Conservation (phyloP, 2,329 filamentous ascomycete genomes). For the Colletotrichum graminicola region DNA sequence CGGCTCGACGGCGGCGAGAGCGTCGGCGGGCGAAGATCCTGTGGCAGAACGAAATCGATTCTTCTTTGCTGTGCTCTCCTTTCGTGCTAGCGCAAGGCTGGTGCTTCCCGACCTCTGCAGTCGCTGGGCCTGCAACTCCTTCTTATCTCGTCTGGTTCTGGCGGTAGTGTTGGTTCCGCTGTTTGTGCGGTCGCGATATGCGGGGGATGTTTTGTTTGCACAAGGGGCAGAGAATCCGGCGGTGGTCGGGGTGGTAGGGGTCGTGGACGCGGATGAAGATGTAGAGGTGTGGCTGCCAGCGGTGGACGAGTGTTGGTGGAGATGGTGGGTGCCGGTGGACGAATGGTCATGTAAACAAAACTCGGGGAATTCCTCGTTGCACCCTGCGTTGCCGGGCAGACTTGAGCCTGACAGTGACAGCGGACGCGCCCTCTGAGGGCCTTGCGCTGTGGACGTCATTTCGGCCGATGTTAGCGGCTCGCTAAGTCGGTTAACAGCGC, state of each 20-base stretch:
- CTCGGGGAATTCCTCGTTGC: constrained; percentile 54
- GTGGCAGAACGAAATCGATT: constrained; percentile 53
- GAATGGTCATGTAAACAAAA: constrained; percentile 57
- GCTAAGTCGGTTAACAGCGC: constrained; percentile 37
- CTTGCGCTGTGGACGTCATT: constrained; percentile 38
- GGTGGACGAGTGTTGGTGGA: constrained; percentile 28
- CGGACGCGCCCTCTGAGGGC: constrained; percentile 40
- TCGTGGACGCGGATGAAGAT: constrained; percentile 46
- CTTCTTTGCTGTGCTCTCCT: constrained; percentile 47
- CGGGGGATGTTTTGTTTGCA: constrained; percentile 43
- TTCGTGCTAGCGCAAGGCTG: constrained; percentile 50
- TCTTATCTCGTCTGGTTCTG: constrained; percentile 59
- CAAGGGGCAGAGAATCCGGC: constrained; percentile 44
- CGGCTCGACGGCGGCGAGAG: constrained; percentile 60
- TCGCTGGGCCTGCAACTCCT: constrained; percentile 63
- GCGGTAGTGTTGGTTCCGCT: constrained; percentile 41
- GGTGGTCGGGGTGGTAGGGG: constrained; percentile 46
- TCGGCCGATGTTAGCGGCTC: constrained; percentile 41
- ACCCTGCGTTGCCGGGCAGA: constrained; percentile 54
- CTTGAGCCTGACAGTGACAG: constrained; percentile 37
- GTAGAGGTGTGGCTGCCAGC: constrained; percentile 42
- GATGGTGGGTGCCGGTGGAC: constrained; percentile 35
- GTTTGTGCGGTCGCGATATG: constrained; percentile 43
- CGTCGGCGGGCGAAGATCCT: constrained; percentile 54
- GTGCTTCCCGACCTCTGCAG: constrained; percentile 59